A percentile compares a stretch with the other conserved stretches of the same genome.
Conservation (phyloP, 2,329 filamentous ascomycete species). For the Penicillium sclerotigenum region DNA sequence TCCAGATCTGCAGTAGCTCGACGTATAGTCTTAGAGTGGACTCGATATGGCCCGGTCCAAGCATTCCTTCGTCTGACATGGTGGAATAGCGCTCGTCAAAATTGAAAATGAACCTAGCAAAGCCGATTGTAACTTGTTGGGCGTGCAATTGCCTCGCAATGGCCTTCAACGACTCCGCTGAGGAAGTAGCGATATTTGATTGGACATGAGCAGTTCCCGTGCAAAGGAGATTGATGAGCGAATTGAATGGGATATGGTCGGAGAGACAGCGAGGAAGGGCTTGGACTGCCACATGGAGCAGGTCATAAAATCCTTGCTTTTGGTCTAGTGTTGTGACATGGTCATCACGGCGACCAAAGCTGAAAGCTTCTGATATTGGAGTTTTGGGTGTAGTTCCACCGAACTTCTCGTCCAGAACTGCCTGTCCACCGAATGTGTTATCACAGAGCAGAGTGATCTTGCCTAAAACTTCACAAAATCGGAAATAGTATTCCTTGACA, state of each 20-base stretch:
- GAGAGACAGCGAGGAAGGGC: slow-evolving; percentile 92
- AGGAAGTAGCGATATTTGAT: slow-evolving; percentile 84
- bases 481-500: slow-evolving; percentile 78
- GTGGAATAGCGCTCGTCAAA: slow-evolving; percentile 97
- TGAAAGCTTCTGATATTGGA: slow-evolving; percentile 90
- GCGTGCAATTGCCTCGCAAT: slow-evolving; percentile 92
- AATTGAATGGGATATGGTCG: slow-evolving; percentile 85
- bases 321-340: slow-evolving; percentile 71
- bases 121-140: slow-evolving; percentile 93
- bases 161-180: slow-evolving; percentile 87
- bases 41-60: slow-evolving; percentile 90
- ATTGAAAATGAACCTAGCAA: slow-evolving; percentile 96
- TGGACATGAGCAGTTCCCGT: slow-evolving; percentile 96
- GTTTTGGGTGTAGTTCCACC: slow-evolving; percentile 84
- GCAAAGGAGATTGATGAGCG: slow-evolving; percentile 88
- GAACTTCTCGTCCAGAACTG: slow-evolving; percentile 92
- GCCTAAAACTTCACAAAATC: slow-evolving; percentile 91
- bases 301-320: slow-evolving; percentile 91
- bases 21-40: slow-evolving; percentile 90
- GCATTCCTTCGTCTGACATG: slow-evolving; percentile 96
- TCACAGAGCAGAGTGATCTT: slow-evolving; percentile 97
- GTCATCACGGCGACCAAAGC: slow-evolving; percentile 80
- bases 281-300: slow-evolving; percentile 92
- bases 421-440: slow-evolving; percentile 94
- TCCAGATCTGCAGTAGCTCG: slow-evolving; percentile 93